phyloP scores from a whole-genome alignment of 257 asterid genomes.

The Echites panduratus region DNA sequence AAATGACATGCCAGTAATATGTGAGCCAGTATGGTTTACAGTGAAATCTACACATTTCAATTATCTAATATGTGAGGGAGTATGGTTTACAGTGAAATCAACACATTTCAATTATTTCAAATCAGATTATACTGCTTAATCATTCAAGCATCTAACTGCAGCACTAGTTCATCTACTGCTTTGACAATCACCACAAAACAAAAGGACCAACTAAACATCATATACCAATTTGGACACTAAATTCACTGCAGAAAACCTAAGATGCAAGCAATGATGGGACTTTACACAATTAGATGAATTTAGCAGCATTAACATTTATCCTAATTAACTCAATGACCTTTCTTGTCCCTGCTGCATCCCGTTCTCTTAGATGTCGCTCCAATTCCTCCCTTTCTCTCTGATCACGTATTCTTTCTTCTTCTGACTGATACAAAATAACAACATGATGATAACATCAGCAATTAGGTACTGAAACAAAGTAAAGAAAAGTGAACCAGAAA shows the following conservation, averaged over 20 bases:
- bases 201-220: neutral
- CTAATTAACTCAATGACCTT: slow-evolving; percentile 39
- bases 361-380: slow-evolving; percentile 68
- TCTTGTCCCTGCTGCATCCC: slow-evolving; percentile 88
- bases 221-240: neutral
- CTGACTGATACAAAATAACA: slow-evolving; percentile 50
- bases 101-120: neutral
- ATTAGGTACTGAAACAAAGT: slow-evolving; percentile 1
- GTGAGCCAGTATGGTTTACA: neutral
- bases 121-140: neutral
- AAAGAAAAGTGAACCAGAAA: neutral
- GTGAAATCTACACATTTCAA: neutral
- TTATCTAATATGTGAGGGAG: neutral
- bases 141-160: neutral
- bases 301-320: neutral
- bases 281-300: neutral
- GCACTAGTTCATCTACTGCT: neutral
- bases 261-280: neutral
- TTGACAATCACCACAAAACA: neutral
- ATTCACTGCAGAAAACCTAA: neutral
- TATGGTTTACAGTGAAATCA: neutral
- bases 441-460: slow-evolving; percentile 6
- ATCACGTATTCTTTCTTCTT: slow-evolving; percentile 82
- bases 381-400: slow-evolving; percentile 87
- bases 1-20: neutral